These are phyloP conservation scores for Leishmania amazonensis DNA, from an alignment of 208 protist genomes.

Conservation along the genomic window DNA sequence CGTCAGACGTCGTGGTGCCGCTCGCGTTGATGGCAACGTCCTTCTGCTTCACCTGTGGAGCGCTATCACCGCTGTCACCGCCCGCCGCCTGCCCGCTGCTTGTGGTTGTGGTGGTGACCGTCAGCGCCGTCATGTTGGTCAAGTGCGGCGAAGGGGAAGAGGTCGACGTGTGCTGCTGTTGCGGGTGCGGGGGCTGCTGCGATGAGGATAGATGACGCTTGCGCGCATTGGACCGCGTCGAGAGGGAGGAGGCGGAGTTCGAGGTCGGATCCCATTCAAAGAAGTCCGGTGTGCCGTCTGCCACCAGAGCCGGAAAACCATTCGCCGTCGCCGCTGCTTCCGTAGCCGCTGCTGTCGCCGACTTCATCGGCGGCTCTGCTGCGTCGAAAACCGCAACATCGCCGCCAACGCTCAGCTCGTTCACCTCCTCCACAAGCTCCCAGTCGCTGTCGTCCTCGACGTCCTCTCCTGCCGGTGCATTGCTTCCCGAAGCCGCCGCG, in stretches of 20 bases:
- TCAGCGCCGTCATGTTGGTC: conserved; percentile 22
- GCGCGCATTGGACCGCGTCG: not conserved
- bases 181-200: not conserved
- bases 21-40: not conserved
- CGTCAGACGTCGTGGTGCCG: conserved; percentile 11
- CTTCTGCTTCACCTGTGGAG: not conserved
- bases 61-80: not conserved
- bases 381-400: not conserved
- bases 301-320: not conserved
- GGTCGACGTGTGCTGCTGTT: conserved; percentile 13
- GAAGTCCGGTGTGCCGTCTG: conserved; percentile 10
- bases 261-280: conserved; percentile 81
- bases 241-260: conserved; percentile 31
- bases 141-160: conserved; percentile 29
- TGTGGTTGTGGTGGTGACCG: conserved; percentile 5
- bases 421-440: conserved; percentile 1
- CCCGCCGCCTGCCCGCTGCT: not conserved
- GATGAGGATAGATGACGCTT: not conserved
- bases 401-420: not conserved
- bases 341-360: not conserved
- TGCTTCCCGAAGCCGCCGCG: not conserved
- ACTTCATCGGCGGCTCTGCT: not conserved
- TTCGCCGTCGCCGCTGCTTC: not conserved
- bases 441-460: conserved; percentile 4
- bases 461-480: not conserved